These are phyloP conservation scores for Globisporangium cederbergense DNA, from an alignment of 352 stramenopile genomes.

Conservation along the genomic window DNA sequence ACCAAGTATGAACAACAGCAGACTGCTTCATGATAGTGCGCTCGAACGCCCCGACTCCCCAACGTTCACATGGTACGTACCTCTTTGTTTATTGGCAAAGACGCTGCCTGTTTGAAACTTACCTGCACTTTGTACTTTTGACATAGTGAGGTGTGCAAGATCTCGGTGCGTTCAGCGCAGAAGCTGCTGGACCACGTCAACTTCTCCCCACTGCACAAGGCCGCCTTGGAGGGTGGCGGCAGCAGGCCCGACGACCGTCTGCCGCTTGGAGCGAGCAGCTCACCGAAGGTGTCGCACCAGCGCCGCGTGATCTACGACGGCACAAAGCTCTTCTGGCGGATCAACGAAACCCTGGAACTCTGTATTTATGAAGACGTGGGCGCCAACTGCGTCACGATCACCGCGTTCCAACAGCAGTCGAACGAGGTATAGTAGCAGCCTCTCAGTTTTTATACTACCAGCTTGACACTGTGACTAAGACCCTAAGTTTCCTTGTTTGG, in stretches of 20 bases:
- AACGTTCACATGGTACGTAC: slow-evolving; percentile 66
- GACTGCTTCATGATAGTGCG: slow-evolving; percentile 9
- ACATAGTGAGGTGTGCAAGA: slow-evolving; percentile 83
- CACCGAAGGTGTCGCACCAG: slow-evolving; percentile 22
- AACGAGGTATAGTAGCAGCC: slow-evolving; percentile 16
- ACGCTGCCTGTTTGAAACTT: not conserved
- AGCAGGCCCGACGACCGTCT: slow-evolving; percentile 10
- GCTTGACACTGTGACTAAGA: not conserved
- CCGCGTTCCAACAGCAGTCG: slow-evolving; percentile 52
- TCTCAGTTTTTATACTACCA: not conserved
- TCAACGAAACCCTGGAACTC: slow-evolving; percentile 84
- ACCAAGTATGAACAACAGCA: slow-evolving; percentile 10
- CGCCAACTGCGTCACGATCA: slow-evolving; percentile 66
- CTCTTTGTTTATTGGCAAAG: not conserved
- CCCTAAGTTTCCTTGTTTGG: not conserved
- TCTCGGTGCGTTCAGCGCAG: slow-evolving; percentile 81
- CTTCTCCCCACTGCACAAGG: slow-evolving; percentile 85
- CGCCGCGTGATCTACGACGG: slow-evolving; percentile 77
- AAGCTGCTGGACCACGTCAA: slow-evolving; percentile 88
- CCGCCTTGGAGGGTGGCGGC: slow-evolving; percentile 56
- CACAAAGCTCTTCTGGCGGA: slow-evolving; percentile 85
- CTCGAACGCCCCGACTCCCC: slow-evolving; percentile 38
- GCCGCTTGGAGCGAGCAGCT: slow-evolving; percentile 21
- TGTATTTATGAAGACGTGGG: slow-evolving; percentile 78
- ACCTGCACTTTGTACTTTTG: not conserved